Conservation (phyloP, 1,284 basidiomycete genomes). For the Irpex lacteus region DNA sequence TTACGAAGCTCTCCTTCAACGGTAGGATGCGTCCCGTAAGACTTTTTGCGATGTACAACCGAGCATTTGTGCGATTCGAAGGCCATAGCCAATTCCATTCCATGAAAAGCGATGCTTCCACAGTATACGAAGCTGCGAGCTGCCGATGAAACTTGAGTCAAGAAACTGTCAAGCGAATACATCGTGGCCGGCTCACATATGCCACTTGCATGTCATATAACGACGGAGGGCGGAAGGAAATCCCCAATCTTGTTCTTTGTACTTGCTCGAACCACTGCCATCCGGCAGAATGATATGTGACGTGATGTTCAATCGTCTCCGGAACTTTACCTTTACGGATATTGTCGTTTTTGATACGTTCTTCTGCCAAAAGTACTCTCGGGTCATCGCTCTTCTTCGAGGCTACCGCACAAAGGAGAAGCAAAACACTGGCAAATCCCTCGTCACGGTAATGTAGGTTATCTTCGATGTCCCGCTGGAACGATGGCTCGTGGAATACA, state of each 20-base stretch:
- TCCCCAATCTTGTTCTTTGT: constrained; percentile 51
- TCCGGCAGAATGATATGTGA: constrained; percentile 56
- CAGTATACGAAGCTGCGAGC: background rate
- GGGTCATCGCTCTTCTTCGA: constrained; percentile 68
- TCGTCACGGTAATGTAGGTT: constrained; percentile 56
- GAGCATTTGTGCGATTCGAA: constrained; percentile 44
- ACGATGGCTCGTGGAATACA: constrained; percentile 74
- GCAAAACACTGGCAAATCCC: constrained; percentile 67
- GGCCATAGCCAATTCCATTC: constrained; percentile 46
- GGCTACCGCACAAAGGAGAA: constrained; percentile 76
- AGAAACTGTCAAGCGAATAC: constrained; percentile 15
- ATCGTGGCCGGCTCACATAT: constrained; percentile 1
- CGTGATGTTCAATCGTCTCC: constrained; percentile 1
- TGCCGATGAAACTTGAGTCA: constrained; percentile 26
- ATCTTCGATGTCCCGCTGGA: constrained; percentile 55
- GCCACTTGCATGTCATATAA: constrained; percentile 67
- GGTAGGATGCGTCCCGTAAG: constrained; percentile 23
- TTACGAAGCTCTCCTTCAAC: constrained; percentile 52
- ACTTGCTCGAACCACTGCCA: constrained; percentile 76
- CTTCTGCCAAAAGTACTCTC: constrained; percentile 52
- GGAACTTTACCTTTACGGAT: background rate
- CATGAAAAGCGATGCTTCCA: constrained; percentile 34
- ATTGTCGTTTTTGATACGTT: constrained; percentile 18
- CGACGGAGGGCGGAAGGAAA: constrained; percentile 49
- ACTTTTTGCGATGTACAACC: constrained; percentile 37